A percentile compares a stretch with the other conserved stretches of the same genome.
phyloP scores from a whole-genome alignment of 2,329 filamentous ascomycete genomes.

The Ceratocystis alfenasii region DNA sequence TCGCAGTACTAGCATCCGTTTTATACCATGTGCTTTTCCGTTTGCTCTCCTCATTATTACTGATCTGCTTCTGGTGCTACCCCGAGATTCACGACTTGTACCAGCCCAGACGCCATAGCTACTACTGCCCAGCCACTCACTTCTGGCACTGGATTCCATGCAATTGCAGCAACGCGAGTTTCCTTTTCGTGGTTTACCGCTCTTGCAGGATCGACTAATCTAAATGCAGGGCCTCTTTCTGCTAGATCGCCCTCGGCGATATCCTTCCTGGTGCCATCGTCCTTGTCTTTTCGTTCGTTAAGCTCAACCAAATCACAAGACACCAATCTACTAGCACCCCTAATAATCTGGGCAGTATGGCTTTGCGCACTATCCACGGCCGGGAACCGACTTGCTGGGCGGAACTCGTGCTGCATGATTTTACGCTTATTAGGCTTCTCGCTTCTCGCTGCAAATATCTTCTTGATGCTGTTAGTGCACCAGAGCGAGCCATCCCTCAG shows the following conservation, averaged over 20 bases:
- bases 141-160: slow-evolving; percentile 57
- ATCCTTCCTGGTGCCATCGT: slow-evolving; percentile 29
- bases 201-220: slow-evolving; percentile 29
- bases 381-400: slow-evolving; percentile 29
- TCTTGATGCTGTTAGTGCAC: slow-evolving; percentile 36
- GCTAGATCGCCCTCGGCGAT: slow-evolving; percentile 21
- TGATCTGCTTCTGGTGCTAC: slow-evolving; percentile 26
- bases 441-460: slow-evolving; percentile 33
- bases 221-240: slow-evolving; percentile 27
- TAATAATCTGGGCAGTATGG: slow-evolving; percentile 14
- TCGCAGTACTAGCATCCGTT: slow-evolving; percentile 17
- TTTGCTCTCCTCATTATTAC: slow-evolving; percentile 26
- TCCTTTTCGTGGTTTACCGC: slow-evolving; percentile 48
- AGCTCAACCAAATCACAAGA: slow-evolving; percentile 41
- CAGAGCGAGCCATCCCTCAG: slow-evolving; percentile 43
- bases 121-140: slow-evolving; percentile 56
- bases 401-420: slow-evolving; percentile 45
- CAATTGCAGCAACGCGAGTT: slow-evolving; percentile 48
- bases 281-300: slow-evolving; percentile 30
- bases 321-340: slow-evolving; percentile 41
- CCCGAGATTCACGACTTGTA: slow-evolving; percentile 55
- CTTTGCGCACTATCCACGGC: not conserved
- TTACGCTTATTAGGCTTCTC: slow-evolving; percentile 33
- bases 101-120: slow-evolving; percentile 53
- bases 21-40: not conserved